Evolutionary conservation across 345 rosid species (phyloP).

Genomic region (Eucalyptus albens): DNA sequence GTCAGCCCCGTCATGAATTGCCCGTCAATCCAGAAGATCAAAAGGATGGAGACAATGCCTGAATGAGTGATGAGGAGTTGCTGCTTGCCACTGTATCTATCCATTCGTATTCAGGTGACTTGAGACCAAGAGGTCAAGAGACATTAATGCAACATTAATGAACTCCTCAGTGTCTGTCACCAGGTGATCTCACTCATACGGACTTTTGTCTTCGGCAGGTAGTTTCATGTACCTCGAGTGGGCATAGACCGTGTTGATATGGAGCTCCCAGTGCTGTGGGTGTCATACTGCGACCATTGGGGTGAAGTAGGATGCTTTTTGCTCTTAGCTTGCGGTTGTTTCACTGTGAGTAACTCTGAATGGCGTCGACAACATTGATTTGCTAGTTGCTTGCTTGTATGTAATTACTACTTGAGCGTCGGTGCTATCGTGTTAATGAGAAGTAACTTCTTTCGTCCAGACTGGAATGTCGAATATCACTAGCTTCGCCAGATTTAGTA

Average conservation of each 20-base stretch:
- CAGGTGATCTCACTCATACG: neutral
- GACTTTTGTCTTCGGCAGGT: neutral
- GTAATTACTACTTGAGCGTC: neutral
- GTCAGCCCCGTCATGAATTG: conserved; percentile 64
- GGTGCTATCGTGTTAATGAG: neutral
- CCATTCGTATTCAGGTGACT: neutral
- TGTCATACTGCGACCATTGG: neutral
- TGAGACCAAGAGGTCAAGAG: neutral
- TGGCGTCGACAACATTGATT: neutral
- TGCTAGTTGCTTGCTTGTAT: neutral
- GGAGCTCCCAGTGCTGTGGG: neutral
- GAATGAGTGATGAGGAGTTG: neutral
- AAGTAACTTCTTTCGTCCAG: neutral
- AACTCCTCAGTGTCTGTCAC: neutral
- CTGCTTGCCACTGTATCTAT: neutral
- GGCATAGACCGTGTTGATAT: neutral
- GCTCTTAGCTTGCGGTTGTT: neutral
- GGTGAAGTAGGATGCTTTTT: neutral
- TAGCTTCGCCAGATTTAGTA: neutral
- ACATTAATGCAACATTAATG: neutral
- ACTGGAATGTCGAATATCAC: neutral
- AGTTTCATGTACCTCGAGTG: neutral
- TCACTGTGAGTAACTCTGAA: neutral
- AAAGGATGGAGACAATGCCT: conserved; percentile 6
- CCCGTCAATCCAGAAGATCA: conserved; percentile 51